Conservation (phyloP, 75 land plant species). For the Isoetes taiwanensis region DNA sequence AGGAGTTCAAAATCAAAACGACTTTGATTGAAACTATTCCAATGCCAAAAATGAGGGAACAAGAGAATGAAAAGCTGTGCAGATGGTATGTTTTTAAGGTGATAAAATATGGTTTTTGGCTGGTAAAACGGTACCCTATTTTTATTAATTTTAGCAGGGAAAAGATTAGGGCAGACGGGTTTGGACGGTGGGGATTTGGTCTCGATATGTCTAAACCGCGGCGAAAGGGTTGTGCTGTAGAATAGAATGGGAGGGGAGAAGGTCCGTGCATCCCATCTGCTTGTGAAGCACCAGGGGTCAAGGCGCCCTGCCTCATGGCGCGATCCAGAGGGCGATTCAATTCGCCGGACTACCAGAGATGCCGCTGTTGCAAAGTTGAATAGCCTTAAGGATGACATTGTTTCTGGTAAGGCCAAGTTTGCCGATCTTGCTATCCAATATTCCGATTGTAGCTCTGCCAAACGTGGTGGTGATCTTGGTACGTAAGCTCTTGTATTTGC, state of each 20-base stretch:
- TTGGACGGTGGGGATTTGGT: too few species aligned
- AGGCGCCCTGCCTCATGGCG: slow-evolving; percentile 66
- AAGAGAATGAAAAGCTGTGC: too few species aligned
- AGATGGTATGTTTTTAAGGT: too few species aligned
- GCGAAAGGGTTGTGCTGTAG: too few species aligned
- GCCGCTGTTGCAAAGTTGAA: slow-evolving; percentile 48
- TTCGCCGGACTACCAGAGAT: slow-evolving; percentile 47
- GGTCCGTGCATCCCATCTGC: slow-evolving; percentile 77
- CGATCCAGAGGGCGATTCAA: slow-evolving; percentile 64
- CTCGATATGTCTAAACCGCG: too few species aligned
- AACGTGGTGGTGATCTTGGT: slow-evolving; percentile 94
- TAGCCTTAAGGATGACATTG: slow-evolving; percentile 48
- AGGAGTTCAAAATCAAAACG: too few species aligned
- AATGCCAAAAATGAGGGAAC: too few species aligned
- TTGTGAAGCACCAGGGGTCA: slow-evolving; percentile 90
- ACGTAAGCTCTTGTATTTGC: not conserved
- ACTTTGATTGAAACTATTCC: too few species aligned
- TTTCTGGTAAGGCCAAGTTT: slow-evolving; percentile 50
- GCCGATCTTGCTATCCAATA: slow-evolving; percentile 46
- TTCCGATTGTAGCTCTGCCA: slow-evolving; percentile 87
- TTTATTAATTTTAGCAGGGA: too few species aligned
- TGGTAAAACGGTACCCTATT: too few species aligned
- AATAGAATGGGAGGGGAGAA: slow-evolving; percentile 32
- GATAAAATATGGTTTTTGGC: too few species aligned
- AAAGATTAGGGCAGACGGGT: too few species aligned